Base-by-base conservation (phyloP, 176 grass and related monocot genomes). In the Lolium multiflorum region DNA sequence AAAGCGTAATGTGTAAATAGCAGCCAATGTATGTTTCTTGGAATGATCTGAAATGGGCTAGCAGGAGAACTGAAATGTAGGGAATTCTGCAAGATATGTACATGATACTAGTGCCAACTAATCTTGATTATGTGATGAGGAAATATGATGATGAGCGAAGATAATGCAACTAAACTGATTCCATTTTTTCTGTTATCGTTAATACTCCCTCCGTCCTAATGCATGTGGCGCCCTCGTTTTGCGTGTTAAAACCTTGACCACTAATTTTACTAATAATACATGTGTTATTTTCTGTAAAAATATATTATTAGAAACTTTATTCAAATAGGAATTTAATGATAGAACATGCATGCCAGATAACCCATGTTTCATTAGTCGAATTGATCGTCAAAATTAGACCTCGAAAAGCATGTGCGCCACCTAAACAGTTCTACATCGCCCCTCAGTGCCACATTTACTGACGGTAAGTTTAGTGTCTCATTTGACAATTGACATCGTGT, bases 361-460 rank as follows among this genome's bases (percentile, higher is more conserved):
- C 28, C 28, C 28, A 28, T 28, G 28, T 28, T 28, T 28, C 28
- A 28, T 28, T 28, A 28, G 28, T 28, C 28, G 28, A 28, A 28
- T 28, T 28, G 28, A 28, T 28, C 28, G 28, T 28, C 28, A 28
- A 28, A 28, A 28, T 28, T 28, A 28, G 28, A 28, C 28, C 28
- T 28, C 28, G 28, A 28, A 28, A 28, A 28, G 28, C 28, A 28
- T 28, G 28, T 28, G 28, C 28, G 28, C 28, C 28, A 28, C 28
- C 28, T 28, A 28, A 28, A 28, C 28, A 28, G 28, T 93, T 81
- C 84, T 98, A 43, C 88, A 95, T 85, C 93, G 88, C 38, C 96
- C 93, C 51, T 94, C 88, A 4, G 67, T 80, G 76, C 80, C 91
- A 74, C 96, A 98, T 95, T 98, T 94, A 82, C 86, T 98, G 28